These are phyloP conservation scores for Guillardia theta DNA, from an alignment of 78 protist genomes.

Conservation along the genomic window DNA sequence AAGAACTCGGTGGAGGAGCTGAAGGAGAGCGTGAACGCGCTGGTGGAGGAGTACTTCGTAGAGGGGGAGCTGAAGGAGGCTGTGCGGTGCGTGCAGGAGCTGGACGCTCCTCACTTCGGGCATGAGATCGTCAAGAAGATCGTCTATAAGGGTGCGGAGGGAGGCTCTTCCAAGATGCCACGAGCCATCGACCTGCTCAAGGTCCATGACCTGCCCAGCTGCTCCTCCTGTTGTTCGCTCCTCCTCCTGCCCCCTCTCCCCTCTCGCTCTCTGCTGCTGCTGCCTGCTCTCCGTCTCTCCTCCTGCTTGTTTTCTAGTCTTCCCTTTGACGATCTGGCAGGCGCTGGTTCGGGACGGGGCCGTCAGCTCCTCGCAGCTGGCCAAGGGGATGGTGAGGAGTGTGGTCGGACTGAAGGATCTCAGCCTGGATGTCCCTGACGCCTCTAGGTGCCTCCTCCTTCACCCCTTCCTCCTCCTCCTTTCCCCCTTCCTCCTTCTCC, in stretches of 20 bases:
- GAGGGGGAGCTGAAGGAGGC: not conserved
- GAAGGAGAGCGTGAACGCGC: not conserved
- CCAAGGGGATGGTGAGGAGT: not conserved
- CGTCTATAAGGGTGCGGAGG: not conserved
- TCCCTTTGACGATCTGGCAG: not conserved
- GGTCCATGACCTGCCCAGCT: not conserved
- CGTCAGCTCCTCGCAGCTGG: not conserved
- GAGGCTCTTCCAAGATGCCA: not conserved
- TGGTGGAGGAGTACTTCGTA: slow-evolving; percentile 19
- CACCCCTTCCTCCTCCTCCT: not conserved
- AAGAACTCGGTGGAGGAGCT: not conserved
- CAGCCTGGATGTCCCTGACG: not conserved
- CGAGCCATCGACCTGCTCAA: not conserved
- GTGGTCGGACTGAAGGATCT: not conserved
- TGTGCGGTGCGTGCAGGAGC: slow-evolving; percentile 4
- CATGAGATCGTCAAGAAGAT: not conserved
- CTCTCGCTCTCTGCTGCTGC: not conserved
- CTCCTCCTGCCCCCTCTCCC: not conserved
- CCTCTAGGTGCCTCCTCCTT: not conserved
- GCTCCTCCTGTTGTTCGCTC: not conserved
- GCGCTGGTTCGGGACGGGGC: not conserved
- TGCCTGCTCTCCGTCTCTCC: not conserved
- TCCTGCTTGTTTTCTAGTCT: not conserved
- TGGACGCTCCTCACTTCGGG: not conserved
- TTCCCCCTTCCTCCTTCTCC: not conserved